A percentile compares a stretch with the other conserved stretches of the same genome.
These are phyloP conservation scores for Phyllosticta citribraziliensis DNA, from an alignment of 2,329 filamentous ascomycete genomes.

Conservation along the genomic window DNA sequence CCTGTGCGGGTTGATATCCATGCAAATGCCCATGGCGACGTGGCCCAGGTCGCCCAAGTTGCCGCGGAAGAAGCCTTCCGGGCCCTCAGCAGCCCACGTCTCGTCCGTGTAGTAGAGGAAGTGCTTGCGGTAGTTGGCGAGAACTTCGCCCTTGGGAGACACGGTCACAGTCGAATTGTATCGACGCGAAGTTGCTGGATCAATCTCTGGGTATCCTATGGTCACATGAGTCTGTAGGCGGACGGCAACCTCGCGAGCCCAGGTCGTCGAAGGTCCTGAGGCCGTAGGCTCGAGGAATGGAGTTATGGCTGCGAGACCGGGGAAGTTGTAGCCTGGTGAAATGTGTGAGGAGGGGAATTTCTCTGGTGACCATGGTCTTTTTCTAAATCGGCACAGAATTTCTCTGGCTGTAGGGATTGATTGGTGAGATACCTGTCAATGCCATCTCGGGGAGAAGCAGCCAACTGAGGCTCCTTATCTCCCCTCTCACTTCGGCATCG, in stretches of 20 bases:
- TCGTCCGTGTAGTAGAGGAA: slow-evolving; percentile 61
- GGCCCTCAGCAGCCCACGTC: slow-evolving; percentile 50
- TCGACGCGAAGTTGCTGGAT: slow-evolving; percentile 14
- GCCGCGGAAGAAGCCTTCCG: slow-evolving; percentile 26
- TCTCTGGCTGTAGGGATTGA: background rate
- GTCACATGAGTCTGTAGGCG: slow-evolving; percentile 59
- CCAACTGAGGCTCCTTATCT: slow-evolving; percentile 47
- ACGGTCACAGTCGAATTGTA: slow-evolving; percentile 54
- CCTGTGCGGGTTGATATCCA: slow-evolving; percentile 56
- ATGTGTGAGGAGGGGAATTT: background rate
- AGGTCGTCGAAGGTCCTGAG: slow-evolving; percentile 58
- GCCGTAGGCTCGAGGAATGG: slow-evolving; percentile 59
- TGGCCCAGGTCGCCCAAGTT: slow-evolving; percentile 25
- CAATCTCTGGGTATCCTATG: slow-evolving; percentile 61
- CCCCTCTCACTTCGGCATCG: slow-evolving; percentile 33
- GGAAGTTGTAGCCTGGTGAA: slow-evolving; percentile 63
- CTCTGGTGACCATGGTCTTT: background rate
- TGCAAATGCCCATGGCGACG: slow-evolving; percentile 37
- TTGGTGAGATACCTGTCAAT: slow-evolving; percentile 49
- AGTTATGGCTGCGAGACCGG: slow-evolving; percentile 54
- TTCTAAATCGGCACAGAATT: background rate
- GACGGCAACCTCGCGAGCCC: slow-evolving; percentile 58
- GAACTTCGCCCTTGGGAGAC: slow-evolving; percentile 41
- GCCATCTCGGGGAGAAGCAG: slow-evolving; percentile 68
- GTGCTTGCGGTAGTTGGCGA: slow-evolving; percentile 53